phyloP scores from a whole-genome alignment of 371 early-diverging fungal species.

The Rhizomucor miehei region DNA sequence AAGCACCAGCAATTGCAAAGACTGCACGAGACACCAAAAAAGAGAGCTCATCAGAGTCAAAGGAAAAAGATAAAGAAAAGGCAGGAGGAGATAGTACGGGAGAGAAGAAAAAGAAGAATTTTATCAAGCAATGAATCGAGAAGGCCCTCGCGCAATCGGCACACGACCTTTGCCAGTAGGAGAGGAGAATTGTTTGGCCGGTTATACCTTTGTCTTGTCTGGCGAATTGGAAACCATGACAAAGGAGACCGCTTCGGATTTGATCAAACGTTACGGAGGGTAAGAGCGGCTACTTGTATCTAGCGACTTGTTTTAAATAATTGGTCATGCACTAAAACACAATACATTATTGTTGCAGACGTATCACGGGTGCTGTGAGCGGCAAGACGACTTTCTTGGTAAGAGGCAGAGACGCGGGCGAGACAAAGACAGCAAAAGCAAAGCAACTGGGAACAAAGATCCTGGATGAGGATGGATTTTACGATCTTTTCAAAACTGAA shows the following conservation, averaged over 20 bases:
- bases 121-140: conserved; percentile 36
- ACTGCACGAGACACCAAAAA: conserved; percentile 1
- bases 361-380: conserved; percentile 82
- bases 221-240: conserved; percentile 83
- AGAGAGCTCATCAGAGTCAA: too few relatives aligned
- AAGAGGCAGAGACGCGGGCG: conserved; percentile 93
- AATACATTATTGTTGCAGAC: conserved; percentile 42
- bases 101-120: conserved; percentile 7
- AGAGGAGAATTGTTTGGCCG: conserved; percentile 72
- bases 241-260: conserved; percentile 73
- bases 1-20: background rate
- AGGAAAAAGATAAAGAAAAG: conserved; percentile 4
- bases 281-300: conserved; percentile 18
- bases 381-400: conserved; percentile 92
- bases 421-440: conserved; percentile 87
- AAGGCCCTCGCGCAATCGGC: conserved; percentile 68
- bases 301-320: background rate
- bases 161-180: conserved; percentile 80
- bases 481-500: conserved; percentile 71
- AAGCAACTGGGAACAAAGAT: conserved; percentile 67
- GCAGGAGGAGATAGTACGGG: conserved; percentile 3
- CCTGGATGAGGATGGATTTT: conserved; percentile 89
- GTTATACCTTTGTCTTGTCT: conserved; percentile 90
- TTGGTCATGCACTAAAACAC: background rate
- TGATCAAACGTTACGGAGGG: conserved; percentile 92